Base-by-base conservation (phyloP, 2,329 filamentous ascomycete species). In the Grosmannia penicillata region DNA sequence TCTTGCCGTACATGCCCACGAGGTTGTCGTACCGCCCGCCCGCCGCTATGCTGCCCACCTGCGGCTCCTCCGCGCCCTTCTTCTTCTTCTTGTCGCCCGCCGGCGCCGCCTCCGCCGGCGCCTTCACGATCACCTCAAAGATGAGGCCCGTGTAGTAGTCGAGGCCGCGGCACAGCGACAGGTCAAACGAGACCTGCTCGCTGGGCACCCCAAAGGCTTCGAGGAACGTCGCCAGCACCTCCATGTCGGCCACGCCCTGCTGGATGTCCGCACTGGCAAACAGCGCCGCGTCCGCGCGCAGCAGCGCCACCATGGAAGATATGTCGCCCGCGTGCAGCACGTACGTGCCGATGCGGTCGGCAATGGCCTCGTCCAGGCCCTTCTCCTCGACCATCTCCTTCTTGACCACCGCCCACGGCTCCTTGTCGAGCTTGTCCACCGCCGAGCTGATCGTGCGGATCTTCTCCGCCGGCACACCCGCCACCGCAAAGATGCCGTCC, bases 331-430 rank as follows among this genome's bases (percentile, higher is more conserved):
- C 44, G 45, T 48, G 44, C 41, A 45, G 43, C n/a, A 89, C 84
- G 57, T 80, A 94, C 52, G 78, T 74, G 50, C 86, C 85, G 50
- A 95, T 93, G 52, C 75, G 80, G 61, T 95, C 86, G 33, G 89
- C 89, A 23, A 89, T 74, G 13, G 74, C 77, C 19, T 66, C 65
- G 30, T 75, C 72, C 2, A 96, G 67, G 0, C 85, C 86, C 64
- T 95, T 95, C 47, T 93, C 82, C 48, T 89, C 82, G 0, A 82
- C 79, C 87, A 95, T 95, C 57, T 95, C 87, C 57, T 81, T 82
- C 56, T 79, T 77, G 38, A 95, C 89, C 46, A 93, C 86, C 24
- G 71, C 72, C 89, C 87, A 95, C 1, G 86, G 81, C 53, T 79
- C 24, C 46, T 96, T 96, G 60, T 95, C 89, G 39, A 96, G 67